Conservation (phyloP, 2,329 filamentous ascomycete species). For the Bipolaris oryzae region DNA sequence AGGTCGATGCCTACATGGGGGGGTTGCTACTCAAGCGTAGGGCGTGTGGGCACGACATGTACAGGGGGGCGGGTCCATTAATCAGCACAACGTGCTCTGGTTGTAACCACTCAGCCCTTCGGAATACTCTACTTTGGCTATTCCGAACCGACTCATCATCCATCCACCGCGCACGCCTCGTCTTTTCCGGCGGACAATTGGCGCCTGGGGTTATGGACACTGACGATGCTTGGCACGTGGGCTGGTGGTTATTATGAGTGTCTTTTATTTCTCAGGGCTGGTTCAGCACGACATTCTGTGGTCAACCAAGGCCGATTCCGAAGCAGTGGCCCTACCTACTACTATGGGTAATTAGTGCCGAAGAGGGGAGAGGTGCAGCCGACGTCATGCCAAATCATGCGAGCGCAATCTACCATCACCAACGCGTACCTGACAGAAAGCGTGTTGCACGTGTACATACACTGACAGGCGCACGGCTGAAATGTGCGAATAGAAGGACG, state of each 20-base stretch:
- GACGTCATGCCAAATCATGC: slow-evolving; percentile 7
- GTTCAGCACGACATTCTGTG: background rate
- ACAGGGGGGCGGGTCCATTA: slow-evolving; percentile 24
- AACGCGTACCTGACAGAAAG: background rate
- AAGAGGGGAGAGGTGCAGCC: background rate
- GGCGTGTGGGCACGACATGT: slow-evolving; percentile 13
- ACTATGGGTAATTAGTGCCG: no score
- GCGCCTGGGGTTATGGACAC: no score
- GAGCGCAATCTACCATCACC: background rate
- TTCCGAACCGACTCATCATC: background rate
- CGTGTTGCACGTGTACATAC: background rate
- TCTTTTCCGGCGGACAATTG: no score
- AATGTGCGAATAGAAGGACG: slow-evolving; percentile 23
- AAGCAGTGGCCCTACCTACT: no score
- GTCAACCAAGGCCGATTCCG: background rate
- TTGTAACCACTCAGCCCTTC: slow-evolving; percentile 18
- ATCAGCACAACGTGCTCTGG: slow-evolving; percentile 14
- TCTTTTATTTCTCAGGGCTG: no score
- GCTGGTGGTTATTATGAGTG: no score
- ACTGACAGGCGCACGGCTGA: background rate
- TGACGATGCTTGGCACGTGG: no score
- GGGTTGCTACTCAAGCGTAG: slow-evolving; percentile 14
- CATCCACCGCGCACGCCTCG: background rate
- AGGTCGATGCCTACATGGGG: slow-evolving; percentile 2
- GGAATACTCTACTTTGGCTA: no score